A percentile compares a stretch with the other conserved stretches of the same genome.
Evolutionary conservation across 2,329 filamentous ascomycete genomes (phyloP).

Genomic region (Chaetomium strumarium): DNA sequence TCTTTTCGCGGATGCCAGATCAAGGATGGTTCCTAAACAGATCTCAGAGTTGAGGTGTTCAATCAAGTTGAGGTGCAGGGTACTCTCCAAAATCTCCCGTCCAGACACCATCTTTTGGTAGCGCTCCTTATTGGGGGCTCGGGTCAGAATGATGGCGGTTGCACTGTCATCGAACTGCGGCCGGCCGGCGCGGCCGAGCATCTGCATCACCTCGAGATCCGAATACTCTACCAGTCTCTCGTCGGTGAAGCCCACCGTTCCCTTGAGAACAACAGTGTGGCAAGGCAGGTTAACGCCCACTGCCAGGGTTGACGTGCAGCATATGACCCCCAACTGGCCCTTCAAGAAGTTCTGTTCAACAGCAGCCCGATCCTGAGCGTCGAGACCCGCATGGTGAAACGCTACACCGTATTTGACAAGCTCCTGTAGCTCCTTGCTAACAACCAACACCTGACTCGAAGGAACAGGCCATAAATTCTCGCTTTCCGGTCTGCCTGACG

Average conservation of each 20-base stretch:
- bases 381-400: conserved; percentile 77
- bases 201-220: conserved; percentile 83
- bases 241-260: conserved; percentile 62
- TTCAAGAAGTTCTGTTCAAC: conserved; percentile 64
- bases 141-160: conserved; percentile 73
- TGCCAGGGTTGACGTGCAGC: conserved; percentile 79
- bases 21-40: conserved; percentile 64
- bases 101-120: conserved; percentile 73
- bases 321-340: conserved; percentile 73
- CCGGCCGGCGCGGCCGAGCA: conserved; percentile 77
- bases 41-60: conserved; percentile 84
- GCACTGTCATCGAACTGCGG: conserved; percentile 77
- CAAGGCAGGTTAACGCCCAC: conserved; percentile 81
- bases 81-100: conserved; percentile 69
- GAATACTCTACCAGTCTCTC: conserved; percentile 62
- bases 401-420: conserved; percentile 55
- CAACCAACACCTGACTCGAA: conserved; percentile 42
- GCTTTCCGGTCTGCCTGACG: conserved; percentile 44
- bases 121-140: conserved; percentile 52
- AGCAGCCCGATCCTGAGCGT: conserved; percentile 53
- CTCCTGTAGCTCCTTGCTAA: conserved; percentile 54
- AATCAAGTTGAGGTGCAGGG: conserved; percentile 69
- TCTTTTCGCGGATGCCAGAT: conserved; percentile 57
- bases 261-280: conserved; percentile 77
- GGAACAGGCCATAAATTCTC: conserved; percentile 61